phyloP scores from a whole-genome alignment of 768 basidiomycete species.

The Crassisporium funariophilum region DNA sequence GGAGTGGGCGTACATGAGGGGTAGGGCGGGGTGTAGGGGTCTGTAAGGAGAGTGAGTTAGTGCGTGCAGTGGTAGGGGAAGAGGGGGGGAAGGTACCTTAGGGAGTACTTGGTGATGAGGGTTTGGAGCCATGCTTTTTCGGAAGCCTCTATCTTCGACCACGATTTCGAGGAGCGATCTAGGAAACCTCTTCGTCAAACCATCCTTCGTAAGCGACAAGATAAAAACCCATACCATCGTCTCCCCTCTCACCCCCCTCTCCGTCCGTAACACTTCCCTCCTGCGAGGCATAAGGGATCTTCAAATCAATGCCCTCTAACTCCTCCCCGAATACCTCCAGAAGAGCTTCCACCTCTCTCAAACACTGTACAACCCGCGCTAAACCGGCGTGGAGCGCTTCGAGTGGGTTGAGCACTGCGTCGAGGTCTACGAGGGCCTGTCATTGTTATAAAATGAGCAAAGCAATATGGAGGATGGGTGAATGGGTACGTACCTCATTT shows the following conservation, averaged over 20 bases:
- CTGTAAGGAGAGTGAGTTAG: constrained; percentile 7
- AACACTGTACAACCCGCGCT: constrained; percentile 4
- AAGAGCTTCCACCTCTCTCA: constrained; percentile 22
- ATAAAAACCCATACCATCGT: background rate
- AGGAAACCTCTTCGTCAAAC: too few species aligned
- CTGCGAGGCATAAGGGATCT: background rate
- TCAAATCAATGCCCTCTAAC: constrained; percentile 17
- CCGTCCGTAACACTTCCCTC: too few species aligned
- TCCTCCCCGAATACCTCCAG: constrained; percentile 26
- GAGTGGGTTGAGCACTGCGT: constrained; percentile 13
- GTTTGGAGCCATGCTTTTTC: constrained; percentile 16
- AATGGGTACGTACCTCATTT: constrained; percentile 15
- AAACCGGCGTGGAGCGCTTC: constrained; percentile 14
- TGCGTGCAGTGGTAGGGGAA: background rate
- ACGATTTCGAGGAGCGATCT: constrained; percentile 8
- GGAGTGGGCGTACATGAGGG: constrained; percentile 20
- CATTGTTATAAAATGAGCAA: too few species aligned
- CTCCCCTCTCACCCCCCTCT: too few species aligned
- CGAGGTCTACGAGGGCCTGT: constrained; percentile 11
- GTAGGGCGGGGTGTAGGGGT: constrained; percentile 13
- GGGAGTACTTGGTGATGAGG: constrained; percentile 8
- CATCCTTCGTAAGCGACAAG: too few species aligned
- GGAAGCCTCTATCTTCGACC: constrained; percentile 4
- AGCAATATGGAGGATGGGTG: background rate
- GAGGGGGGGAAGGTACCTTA: constrained; percentile 6